phyloP scores from a whole-genome alignment of 139 green algal species.

The Chlamydomonas schloesseri region DNA sequence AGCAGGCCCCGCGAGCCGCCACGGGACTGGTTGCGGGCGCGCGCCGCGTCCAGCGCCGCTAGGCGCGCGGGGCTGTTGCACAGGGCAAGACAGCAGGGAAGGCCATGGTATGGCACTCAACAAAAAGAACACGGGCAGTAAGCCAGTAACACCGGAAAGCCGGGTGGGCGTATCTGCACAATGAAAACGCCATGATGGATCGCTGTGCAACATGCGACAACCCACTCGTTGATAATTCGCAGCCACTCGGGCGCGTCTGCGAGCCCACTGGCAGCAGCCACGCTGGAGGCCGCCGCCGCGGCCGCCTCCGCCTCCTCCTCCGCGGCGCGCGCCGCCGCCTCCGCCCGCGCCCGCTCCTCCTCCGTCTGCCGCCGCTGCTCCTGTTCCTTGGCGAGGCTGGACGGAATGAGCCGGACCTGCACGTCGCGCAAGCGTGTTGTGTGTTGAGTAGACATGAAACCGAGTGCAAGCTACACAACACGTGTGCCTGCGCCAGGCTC shows the following conservation, averaged over 20 bases:
- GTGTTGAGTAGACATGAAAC: too few species aligned
- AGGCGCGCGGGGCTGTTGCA: background rate
- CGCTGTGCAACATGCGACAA: too few species aligned
- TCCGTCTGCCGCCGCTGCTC: constrained; percentile 23
- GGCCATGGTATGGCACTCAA: too few species aligned
- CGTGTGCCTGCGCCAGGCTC: too few species aligned
- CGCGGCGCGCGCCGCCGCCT: background rate
- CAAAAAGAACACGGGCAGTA: too few species aligned
- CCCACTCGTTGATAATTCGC: constrained; percentile 8
- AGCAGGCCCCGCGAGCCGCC: background rate
- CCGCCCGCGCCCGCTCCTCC: constrained; percentile 20
- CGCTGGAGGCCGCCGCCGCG: background rate
- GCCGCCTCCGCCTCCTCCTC: background rate
- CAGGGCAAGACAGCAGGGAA: background rate
- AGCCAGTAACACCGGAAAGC: too few species aligned
- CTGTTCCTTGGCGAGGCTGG: background rate
- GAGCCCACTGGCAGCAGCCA: background rate
- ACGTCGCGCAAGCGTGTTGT: background rate
- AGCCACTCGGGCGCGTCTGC: constrained; percentile 20
- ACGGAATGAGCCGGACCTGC: constrained; percentile 2
- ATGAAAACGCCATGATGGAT: too few species aligned
- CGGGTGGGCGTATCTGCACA: too few species aligned
- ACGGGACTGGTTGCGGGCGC: background rate
- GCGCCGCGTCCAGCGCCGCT: background rate
- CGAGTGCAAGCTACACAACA: too few species aligned